phyloP scores from a whole-genome alignment of 805 yeast genomes.

The Phaffomyces antillensis region DNA sequence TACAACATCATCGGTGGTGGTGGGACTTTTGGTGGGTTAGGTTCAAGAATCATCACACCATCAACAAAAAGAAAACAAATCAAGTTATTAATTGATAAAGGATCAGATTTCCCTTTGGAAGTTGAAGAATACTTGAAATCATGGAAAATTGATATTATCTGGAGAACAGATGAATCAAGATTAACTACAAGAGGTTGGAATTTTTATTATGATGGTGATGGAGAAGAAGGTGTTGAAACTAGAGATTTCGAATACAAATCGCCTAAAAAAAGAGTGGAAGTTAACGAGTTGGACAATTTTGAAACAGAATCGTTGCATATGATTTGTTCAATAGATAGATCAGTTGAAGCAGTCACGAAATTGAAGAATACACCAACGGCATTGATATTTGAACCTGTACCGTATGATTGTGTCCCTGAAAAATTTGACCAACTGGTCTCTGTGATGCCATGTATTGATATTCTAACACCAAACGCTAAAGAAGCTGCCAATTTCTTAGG shows the following conservation, averaged over 20 bases:
- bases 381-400: conserved; percentile 78
- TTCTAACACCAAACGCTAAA: conserved; percentile 77
- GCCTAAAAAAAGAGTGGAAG: conserved; percentile 53
- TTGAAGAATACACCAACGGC: background rate
- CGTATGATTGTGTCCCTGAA: conserved; percentile 58
- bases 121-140: conserved; percentile 37
- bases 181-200: conserved; percentile 80
- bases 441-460: conserved; percentile 40
- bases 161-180: conserved; percentile 45
- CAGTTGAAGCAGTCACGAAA: background rate
- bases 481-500: conserved; percentile 70
- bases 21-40: conserved; percentile 74
- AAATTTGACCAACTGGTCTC: conserved; percentile 31
- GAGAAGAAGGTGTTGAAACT: background rate
- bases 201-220: conserved; percentile 41
- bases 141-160: conserved; percentile 59
- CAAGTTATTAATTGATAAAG: conserved; percentile 75
- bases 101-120: conserved; percentile 61
- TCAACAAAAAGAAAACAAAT: conserved; percentile 36
- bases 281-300: conserved; percentile 40
- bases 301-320: conserved; percentile 46
- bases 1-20: conserved; percentile 80
- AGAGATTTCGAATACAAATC: conserved; percentile 54
- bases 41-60: conserved; percentile 50
- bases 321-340: conserved; percentile 47